Base-by-base conservation (phyloP, 257 asterid species). In the Striga asiatica region DNA sequence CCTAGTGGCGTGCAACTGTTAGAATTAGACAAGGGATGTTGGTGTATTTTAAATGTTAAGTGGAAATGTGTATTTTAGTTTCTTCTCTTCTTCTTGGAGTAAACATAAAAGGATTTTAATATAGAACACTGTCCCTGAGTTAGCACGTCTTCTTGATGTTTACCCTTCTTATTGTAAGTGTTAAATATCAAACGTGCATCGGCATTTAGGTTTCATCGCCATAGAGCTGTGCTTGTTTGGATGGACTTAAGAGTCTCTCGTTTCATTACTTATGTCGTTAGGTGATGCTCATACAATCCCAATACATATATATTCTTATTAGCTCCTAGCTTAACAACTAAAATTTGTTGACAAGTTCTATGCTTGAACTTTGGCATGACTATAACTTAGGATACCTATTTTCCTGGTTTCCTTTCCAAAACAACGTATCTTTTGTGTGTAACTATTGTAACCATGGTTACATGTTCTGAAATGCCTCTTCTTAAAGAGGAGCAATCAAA, bases 381-480 rank as follows among this genome's bases (percentile, higher is more conserved):
- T 50, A 21, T 49, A 29, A 25, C 3, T 7, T 50, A 17, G 37
- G 25, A 18, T 41, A 29, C 58, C 23, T 41, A n/a, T 38, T 8
- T 7, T 12, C 7, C 4, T 56, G 5, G n/a, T 56, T 56, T 56
- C 37, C 38, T 29, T 61, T 24, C 29, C 6, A 38, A 56, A 55
- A 28, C 39, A 28, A 42, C 27, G 35, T 29, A 45, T 71, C n/a
- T 28, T 43, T 58, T 67, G 62, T 80, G 84, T 96, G 99, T 88
- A 73, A 85, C 95, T 27, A 75, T 88, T 27, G 99, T 88, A 70
- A 88, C 82, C 56, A 73, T 85, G 63, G 70, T 88, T 71, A 93
- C 99, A 64, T 82, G 77, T 72, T 84, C 95, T 43, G 97, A 93
- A 65, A 84, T 88, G 97, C 87, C 94, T 58, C 50, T 92, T 61